Evolutionary conservation across 2,329 filamentous ascomycete species (phyloP), one percentile per base, ranked within the genome.

Genomic region (Penicillium sp.): DNA sequence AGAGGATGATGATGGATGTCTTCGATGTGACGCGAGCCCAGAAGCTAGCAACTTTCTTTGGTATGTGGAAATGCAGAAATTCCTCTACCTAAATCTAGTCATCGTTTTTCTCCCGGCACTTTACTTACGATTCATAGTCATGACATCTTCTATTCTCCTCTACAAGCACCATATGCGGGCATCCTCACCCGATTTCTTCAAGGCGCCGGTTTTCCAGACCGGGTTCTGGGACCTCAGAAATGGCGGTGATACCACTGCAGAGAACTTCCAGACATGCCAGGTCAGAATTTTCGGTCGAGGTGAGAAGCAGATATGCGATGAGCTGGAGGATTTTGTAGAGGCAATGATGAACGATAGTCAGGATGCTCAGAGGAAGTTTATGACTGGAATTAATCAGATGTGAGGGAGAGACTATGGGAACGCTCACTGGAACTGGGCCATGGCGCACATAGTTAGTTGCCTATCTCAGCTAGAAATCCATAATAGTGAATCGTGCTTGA

Each of bases 141-240:
- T 45, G 53, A n/a, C n/a, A 13, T 33, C 24, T 9, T 56, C 53
- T 45, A 26, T 56, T 15, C 38, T 56, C 8, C 45, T 56, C 26
- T 28, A 56, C 8, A 45, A 56, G 10, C 24, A 12, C 15, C 37
- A 56, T 26, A 44, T 56, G 37, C 15, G 38, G 26, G 24, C 24
- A 19, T 44, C 37, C 15, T 22, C 15, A 4, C 38, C 53, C 9
- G 28, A 56, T 9, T 22, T 56, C 38, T 56, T 42, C 9, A 10
- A 3, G 33, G 22, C 28, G 12, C 53, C 53, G 2, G 8, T 45
- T 19, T 44, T 45, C 10, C 38, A 56, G 10, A 45, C 53, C 13
- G 53, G 53, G 2, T 56, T 56, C 2, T 56, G 53, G 53, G 53
- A 56, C 19, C 26, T 56, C 4, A 56, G 53, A 38, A 38, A 57